Evolutionary conservation across 441 rosid genomes (phyloP).

Genomic region (Isatis lusitanica): DNA sequence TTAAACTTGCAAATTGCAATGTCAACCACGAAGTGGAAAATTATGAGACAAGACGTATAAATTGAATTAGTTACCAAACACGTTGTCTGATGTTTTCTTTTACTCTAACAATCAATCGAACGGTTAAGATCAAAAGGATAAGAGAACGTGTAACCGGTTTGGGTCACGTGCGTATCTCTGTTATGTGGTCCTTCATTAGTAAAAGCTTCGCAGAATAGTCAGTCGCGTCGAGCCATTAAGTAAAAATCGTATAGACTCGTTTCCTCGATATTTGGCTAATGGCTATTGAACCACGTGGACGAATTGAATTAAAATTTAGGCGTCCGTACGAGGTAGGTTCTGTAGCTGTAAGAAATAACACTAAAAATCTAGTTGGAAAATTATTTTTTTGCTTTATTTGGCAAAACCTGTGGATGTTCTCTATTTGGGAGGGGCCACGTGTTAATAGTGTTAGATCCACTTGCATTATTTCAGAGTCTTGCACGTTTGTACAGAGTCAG

Average conservation of each 20-base stretch:
- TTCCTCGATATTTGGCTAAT: not conserved
- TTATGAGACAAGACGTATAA: not conserved
- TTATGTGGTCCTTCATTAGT: not conserved
- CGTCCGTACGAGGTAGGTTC: constrained; percentile 32
- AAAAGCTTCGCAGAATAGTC: constrained; percentile 9
- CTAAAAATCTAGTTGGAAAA: not conserved
- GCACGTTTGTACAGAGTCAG: too few relatives aligned
- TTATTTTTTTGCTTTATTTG: constrained; percentile 1
- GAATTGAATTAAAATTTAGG: not conserved
- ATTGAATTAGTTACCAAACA: not conserved
- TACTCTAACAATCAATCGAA: constrained; percentile 12
- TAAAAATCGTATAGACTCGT: not conserved
- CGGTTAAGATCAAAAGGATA: not conserved
- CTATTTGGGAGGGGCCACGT: constrained; percentile 15
- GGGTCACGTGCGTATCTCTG: constrained; percentile 9
- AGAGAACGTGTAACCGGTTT: not conserved
- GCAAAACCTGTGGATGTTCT: not conserved
- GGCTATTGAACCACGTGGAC: not conserved
- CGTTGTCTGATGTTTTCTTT: constrained; percentile 1
- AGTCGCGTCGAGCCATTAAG: not conserved
- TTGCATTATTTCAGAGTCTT: not conserved
- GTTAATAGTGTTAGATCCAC: constrained; percentile 5
- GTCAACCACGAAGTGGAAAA: not conserved
- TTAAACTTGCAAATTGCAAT: not conserved
- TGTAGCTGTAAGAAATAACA: constrained; percentile 9